phyloP scores from a whole-genome alignment of 2,329 filamentous ascomycete genomes.

The Botryotinia globosa region DNA sequence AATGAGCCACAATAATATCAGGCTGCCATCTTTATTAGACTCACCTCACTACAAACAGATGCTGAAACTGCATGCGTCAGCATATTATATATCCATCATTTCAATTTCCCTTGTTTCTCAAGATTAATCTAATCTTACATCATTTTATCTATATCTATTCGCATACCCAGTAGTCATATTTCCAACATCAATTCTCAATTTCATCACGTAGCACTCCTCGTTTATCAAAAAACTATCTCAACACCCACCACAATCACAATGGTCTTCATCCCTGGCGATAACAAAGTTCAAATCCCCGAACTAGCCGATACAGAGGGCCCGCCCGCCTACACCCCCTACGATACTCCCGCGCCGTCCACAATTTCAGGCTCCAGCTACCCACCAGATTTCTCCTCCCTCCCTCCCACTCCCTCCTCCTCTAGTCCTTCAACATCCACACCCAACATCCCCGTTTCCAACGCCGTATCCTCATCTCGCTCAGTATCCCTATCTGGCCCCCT shows the following conservation, averaged over 20 bases:
- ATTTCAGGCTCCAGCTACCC: neutral
- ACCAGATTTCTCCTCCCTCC: constrained; percentile 14
- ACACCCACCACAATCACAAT: constrained; percentile 4
- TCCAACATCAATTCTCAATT: neutral
- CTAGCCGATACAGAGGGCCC: neutral
- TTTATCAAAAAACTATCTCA: neutral
- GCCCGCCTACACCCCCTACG: constrained; percentile 1
- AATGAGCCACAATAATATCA: neutral
- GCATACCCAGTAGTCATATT: too few relatives aligned
- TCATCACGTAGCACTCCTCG: neutral
- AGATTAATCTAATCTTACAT: neutral
- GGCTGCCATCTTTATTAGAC: neutral
- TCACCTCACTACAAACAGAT: neutral
- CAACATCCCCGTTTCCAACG: constrained; percentile 24
- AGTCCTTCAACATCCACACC: neutral
- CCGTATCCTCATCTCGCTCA: constrained; percentile 20
- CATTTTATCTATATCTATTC: neutral
- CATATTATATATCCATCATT: constrained; percentile 1
- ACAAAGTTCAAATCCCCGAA: constrained; percentile 20
- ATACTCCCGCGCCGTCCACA: constrained; percentile 12
- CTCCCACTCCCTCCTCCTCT: neutral
- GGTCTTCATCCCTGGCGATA: constrained; percentile 25
- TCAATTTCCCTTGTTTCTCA: neutral
- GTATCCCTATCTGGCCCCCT: constrained; percentile 27
- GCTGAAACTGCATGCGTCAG: constrained; percentile 13